Evolutionary conservation across 1,284 basidiomycete species (phyloP).

Genomic region (Cronartium quercuum): DNA sequence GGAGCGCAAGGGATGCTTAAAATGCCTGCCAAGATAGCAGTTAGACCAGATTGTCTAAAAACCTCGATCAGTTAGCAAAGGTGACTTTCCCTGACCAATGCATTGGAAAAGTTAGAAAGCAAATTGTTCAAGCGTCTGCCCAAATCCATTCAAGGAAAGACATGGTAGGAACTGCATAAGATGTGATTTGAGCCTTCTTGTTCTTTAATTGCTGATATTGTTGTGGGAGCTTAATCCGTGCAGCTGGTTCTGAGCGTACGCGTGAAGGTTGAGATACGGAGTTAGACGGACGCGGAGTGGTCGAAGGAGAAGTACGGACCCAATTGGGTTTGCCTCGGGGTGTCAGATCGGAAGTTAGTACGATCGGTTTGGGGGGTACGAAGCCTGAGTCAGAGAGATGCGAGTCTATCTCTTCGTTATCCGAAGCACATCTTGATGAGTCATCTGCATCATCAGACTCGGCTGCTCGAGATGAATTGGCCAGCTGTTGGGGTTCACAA

Average conservation of each 20-base stretch:
- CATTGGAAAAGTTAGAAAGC: no score
- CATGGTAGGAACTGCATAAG: not conserved
- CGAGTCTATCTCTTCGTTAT: not conserved
- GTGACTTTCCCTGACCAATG: no score
- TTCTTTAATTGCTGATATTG: not conserved
- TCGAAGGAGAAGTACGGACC: not conserved
- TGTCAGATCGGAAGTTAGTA: not conserved
- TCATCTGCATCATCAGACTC: not conserved
- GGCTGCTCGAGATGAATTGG: not conserved
- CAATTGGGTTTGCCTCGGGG: not conserved
- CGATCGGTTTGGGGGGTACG: not conserved
- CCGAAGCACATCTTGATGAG: not conserved
- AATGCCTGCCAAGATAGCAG: no score
- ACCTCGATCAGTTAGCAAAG: no score
- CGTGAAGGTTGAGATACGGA: not conserved
- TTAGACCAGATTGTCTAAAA: no score
- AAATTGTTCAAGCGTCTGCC: not conserved
- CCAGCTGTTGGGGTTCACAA: not conserved
- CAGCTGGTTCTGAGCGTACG: not conserved
- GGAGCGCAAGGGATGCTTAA: no score
- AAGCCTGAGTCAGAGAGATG: not conserved
- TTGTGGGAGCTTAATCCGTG: not conserved
- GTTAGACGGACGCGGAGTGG: not conserved
- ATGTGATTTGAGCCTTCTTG: not conserved
- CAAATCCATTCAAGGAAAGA: not conserved